Conservation (phyloP, 2,329 filamentous ascomycete species). For the Aspergillus sp. region DNA sequence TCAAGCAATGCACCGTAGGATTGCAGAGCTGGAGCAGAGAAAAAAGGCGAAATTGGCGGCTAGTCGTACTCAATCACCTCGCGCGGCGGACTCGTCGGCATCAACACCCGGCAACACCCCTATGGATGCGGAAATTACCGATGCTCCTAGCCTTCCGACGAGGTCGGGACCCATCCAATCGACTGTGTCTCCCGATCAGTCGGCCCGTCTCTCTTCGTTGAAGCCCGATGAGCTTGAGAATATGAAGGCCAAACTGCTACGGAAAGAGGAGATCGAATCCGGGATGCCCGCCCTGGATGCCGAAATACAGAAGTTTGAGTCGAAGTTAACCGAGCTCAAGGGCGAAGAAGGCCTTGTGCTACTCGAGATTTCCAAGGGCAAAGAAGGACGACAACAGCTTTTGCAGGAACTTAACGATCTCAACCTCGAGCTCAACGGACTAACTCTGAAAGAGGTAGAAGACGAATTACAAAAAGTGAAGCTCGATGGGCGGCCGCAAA, state of each 20-base stretch:
- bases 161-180: background rate
- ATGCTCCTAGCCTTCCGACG: background rate
- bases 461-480: slow-evolving; percentile 27
- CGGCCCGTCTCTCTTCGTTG: slow-evolving; percentile 8
- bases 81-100: slow-evolving; percentile 19
- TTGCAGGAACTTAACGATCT: slow-evolving; percentile 49
- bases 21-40: slow-evolving; percentile 48
- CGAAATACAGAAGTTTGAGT: slow-evolving; percentile 40
- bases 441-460: slow-evolving; percentile 45
- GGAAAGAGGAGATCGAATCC: slow-evolving; percentile 49
- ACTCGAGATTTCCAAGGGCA: slow-evolving; percentile 46
- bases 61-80: slow-evolving; percentile 37
- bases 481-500: slow-evolving; percentile 13
- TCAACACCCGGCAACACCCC: slow-evolving; percentile 17
- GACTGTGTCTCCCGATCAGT: background rate
- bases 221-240: slow-evolving; percentile 25
- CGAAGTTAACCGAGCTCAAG: slow-evolving; percentile 28
- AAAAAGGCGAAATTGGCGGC: slow-evolving; percentile 41
- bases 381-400: slow-evolving; percentile 42
- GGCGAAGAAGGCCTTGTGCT: slow-evolving; percentile 40
- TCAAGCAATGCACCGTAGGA: slow-evolving; percentile 45
- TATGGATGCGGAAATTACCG: slow-evolving; percentile 8
- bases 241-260: slow-evolving; percentile 37
- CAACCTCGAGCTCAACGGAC: slow-evolving; percentile 47
- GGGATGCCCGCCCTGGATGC: slow-evolving; percentile 46